Conservation (phyloP, 805 yeast genomes). For the Candida xyloterini region DNA sequence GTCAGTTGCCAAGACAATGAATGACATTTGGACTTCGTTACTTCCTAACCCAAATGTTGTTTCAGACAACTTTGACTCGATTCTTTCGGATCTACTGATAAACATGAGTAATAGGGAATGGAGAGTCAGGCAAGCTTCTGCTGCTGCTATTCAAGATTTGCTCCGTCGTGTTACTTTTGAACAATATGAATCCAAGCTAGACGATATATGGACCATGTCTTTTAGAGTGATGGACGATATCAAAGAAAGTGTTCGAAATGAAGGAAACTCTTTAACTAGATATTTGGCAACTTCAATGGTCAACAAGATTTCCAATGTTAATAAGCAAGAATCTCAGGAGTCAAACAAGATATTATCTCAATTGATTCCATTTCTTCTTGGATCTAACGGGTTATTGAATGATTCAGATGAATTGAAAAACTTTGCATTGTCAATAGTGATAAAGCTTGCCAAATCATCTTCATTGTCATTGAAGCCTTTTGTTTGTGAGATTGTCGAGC, state of each 20-base stretch:
- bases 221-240: conserved; percentile 92
- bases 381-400: conserved; percentile 73
- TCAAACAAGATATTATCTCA: conserved; percentile 49
- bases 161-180: conserved; percentile 59
- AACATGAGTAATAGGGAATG: conserved; percentile 84
- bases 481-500: conserved; percentile 65
- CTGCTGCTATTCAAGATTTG: conserved; percentile 66
- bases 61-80: conserved; percentile 49
- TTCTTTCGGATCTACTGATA: conserved; percentile 58
- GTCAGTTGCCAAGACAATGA: conserved; percentile 78
- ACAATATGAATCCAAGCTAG: conserved; percentile 48
- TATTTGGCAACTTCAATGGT: conserved; percentile 62
- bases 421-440: conserved; percentile 72
- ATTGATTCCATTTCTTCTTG: conserved; percentile 76
- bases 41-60: conserved; percentile 54
- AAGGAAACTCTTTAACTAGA: conserved; percentile 68
- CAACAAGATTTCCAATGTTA: conserved; percentile 49
- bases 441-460: conserved; percentile 64
- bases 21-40: conserved; percentile 79
- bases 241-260: conserved; percentile 86
- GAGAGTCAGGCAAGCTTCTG: conserved; percentile 89
- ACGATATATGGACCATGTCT: conserved; percentile 81
- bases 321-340: conserved; percentile 32
- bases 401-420: conserved; percentile 81
- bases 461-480: conserved; percentile 62